Percentiles rank a stretch among this genome's conserved stretches.
Evolutionary conservation across 768 basidiomycete species (phyloP).

Genomic region (Termitomyces sp.): DNA sequence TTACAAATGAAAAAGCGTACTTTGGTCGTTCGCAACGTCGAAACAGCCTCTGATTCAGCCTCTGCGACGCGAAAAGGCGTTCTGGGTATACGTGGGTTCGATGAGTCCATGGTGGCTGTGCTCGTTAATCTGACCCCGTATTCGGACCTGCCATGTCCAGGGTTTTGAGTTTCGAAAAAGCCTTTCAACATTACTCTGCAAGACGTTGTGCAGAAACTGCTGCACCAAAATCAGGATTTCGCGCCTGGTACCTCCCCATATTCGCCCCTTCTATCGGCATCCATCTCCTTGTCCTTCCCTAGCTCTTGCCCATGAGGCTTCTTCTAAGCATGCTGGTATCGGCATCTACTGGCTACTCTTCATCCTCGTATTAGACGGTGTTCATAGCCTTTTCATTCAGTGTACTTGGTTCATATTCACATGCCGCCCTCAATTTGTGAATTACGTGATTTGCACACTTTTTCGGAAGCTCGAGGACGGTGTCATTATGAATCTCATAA

Average conservation of each 20-base stretch:
- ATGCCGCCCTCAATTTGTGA: slow-evolving; percentile 5
- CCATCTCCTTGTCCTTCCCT: slow-evolving; percentile 32
- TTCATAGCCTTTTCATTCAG: slow-evolving; percentile 24
- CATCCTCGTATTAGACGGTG: no score
- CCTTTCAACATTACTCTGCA: no score
- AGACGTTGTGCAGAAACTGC: slow-evolving; percentile 24
- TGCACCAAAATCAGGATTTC: slow-evolving; percentile 25
- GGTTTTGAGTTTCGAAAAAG: no score
- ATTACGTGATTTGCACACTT: slow-evolving; percentile 28
- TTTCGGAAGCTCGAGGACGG: slow-evolving; percentile 33
- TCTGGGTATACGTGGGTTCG: background rate
- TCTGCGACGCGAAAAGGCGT: background rate
- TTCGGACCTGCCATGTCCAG: no score
- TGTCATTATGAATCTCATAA: slow-evolving; percentile 12
- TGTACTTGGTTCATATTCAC: slow-evolving; percentile 29
- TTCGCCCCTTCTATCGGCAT: slow-evolving; percentile 30
- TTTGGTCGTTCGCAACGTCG: slow-evolving; percentile 11
- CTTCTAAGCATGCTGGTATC: no score
- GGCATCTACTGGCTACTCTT: slow-evolving; percentile 3
- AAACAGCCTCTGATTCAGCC: background rate
- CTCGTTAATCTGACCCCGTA: no score
- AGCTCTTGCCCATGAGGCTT: no score
- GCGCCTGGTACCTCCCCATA: slow-evolving; percentile 29
- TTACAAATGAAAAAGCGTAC: background rate
- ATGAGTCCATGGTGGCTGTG: slow-evolving; percentile 4